Evolutionary conservation across 441 rosid species (phyloP).

Genomic region (Syzygium syzygioides): DNA sequence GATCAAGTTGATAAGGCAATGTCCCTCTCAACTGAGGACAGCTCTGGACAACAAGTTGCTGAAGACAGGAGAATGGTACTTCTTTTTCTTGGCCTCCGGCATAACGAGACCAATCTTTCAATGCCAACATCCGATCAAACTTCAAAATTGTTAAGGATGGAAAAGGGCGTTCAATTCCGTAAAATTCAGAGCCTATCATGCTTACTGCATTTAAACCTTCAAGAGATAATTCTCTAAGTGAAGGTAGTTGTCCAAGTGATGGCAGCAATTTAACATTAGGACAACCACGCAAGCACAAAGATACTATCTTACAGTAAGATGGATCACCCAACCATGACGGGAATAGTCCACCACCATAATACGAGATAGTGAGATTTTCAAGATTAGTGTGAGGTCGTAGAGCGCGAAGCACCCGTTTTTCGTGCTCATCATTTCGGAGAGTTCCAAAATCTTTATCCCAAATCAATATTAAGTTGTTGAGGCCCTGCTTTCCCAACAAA

Average conservation of each 20-base stretch:
- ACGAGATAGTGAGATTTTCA: not conserved
- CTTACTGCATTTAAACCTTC: not conserved
- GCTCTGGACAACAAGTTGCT: too few relatives aligned
- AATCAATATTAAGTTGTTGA: not conserved
- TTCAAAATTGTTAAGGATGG: not conserved
- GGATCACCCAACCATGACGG: not conserved
- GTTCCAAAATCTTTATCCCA: not conserved
- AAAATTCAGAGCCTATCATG: not conserved
- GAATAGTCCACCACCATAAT: not conserved
- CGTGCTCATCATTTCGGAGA: rapidly evolving
- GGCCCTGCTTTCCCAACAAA: not conserved
- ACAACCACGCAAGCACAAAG: not conserved
- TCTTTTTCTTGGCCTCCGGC: too few relatives aligned
- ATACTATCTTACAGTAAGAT: not conserved
- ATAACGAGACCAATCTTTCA: not conserved
- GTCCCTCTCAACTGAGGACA: too few relatives aligned
- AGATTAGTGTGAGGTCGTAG: not conserved
- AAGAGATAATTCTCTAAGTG: not conserved
- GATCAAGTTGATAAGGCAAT: too few relatives aligned
- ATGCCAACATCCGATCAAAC: not conserved
- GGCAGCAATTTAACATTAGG: not conserved
- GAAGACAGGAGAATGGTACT: too few relatives aligned
- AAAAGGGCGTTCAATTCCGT: not conserved
- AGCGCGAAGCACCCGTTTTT: rapidly evolving
- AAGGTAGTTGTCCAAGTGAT: not conserved